A percentile compares a stretch with the other conserved stretches of the same genome.
Conservation (phyloP, 106 monocot species). For the Platanthera zijinensis region DNA sequence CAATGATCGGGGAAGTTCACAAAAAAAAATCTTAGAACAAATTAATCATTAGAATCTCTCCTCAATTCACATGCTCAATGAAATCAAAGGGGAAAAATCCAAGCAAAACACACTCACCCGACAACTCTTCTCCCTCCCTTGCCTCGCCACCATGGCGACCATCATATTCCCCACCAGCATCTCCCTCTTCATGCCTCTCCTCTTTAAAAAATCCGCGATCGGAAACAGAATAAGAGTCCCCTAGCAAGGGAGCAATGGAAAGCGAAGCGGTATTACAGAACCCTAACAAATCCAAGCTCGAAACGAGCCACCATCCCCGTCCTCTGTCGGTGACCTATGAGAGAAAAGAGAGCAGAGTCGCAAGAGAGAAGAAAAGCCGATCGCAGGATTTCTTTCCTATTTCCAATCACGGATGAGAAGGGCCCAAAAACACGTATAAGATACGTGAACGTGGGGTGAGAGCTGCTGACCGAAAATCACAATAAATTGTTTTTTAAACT, state of each 20-base stretch:
- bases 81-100: neutral
- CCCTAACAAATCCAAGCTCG: neutral
- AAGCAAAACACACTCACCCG: constrained; percentile 1
- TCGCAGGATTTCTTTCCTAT: too few species aligned
- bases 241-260: neutral
- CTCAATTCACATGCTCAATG: neutral
- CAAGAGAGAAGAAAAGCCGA: too few species aligned
- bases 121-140: constrained; percentile 9
- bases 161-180: neutral
- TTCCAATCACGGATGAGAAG: too few species aligned
- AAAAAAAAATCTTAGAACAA: too few species aligned
- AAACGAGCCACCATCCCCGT: neutral
- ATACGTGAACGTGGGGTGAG: too few species aligned
- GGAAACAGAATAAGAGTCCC: neutral
- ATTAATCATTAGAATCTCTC: too few species aligned
- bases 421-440: too few species aligned
- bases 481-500: too few species aligned
- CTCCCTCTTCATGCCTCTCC: neutral
- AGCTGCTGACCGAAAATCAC: too few species aligned
- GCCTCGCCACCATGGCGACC: neutral
- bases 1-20: too few species aligned
- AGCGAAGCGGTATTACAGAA: constrained; percentile 1
- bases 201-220: neutral
- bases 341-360: too few species aligned
- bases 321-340: neutral